These are phyloP conservation scores for Aspergillus pseudoglaucus DNA, from an alignment of 2,329 filamentous ascomycete genomes.

Conservation along the genomic window DNA sequence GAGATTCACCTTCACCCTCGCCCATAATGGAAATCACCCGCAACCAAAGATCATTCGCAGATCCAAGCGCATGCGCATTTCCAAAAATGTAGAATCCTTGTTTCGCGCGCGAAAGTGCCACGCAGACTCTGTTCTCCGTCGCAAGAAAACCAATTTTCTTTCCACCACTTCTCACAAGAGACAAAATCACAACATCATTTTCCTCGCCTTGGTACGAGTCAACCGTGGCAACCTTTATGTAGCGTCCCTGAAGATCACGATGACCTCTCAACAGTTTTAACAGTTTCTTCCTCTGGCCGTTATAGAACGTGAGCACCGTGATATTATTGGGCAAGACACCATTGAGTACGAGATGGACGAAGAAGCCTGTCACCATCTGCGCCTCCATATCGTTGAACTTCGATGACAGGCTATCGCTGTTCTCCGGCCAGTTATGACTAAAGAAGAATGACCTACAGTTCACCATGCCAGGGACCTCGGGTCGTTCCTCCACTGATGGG, in stretches of 20 bases:
- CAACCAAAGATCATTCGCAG: slow-evolving; percentile 46
- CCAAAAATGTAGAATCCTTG: slow-evolving; percentile 81
- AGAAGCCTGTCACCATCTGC: slow-evolving; percentile 67
- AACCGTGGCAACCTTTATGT: slow-evolving; percentile 66
- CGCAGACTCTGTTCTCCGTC: slow-evolving; percentile 57
- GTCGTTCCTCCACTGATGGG: slow-evolving; percentile 47
- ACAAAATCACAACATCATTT: slow-evolving; percentile 75
- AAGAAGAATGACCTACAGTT: slow-evolving; percentile 56
- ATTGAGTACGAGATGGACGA: slow-evolving; percentile 65
- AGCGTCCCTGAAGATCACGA: slow-evolving; percentile 38
- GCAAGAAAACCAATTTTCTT: slow-evolving; percentile 65
- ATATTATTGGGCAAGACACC: slow-evolving; percentile 56
- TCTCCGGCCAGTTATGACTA: slow-evolving; percentile 60
- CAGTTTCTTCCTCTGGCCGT: slow-evolving; percentile 67
- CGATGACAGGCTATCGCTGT: slow-evolving; percentile 56
- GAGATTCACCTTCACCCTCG: slow-evolving; percentile 12
- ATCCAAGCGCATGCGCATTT: slow-evolving; percentile 53
- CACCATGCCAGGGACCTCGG: slow-evolving; percentile 57
- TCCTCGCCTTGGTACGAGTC: slow-evolving; percentile 90
- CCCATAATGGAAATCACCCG: slow-evolving; percentile 42
- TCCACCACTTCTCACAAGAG: slow-evolving; percentile 66
- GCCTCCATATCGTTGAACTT: slow-evolving; percentile 67
- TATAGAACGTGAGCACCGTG: slow-evolving; percentile 82
- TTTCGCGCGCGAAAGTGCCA: slow-evolving; percentile 63
- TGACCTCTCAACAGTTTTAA: slow-evolving; percentile 40